These are phyloP conservation scores for Pyrus hybrid DNA, from an alignment of 331 rosid species.

Conservation along the genomic window DNA sequence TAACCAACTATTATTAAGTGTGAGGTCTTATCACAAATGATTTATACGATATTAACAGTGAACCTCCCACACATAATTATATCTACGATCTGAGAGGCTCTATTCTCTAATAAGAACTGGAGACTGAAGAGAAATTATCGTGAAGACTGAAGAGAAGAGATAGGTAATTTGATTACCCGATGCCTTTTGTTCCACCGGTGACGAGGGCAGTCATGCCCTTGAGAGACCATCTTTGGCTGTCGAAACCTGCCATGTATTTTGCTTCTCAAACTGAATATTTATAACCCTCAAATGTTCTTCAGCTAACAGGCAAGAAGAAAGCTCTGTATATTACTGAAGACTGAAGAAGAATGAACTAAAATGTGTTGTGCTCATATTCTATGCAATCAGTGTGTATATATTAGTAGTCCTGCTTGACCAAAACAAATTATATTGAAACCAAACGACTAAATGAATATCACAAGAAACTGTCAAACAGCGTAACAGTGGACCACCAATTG, in stretches of 20 bases:
- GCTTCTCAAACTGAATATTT: neutral
- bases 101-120: no score
- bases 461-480: neutral
- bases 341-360: neutral
- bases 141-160: neutral
- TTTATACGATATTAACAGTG: no score
- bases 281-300: neutral
- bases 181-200: constrained; percentile 25
- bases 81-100: no score
- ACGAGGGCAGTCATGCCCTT: constrained; percentile 29
- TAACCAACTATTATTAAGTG: no score
- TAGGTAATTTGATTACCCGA: constrained; percentile 11
- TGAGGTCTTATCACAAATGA: no score
- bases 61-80: no score
- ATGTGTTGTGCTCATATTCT: neutral
- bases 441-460: neutral
- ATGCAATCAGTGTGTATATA: neutral
- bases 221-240: constrained; percentile 23
- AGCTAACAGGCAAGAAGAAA: neutral
- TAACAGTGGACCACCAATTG: neutral
- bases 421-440: neutral
- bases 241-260: neutral
- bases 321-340: neutral
- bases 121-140: neutral
- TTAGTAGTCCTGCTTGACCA: neutral